Conservation (phyloP, 2,329 filamentous ascomycete species). For the Leptographium flavum region DNA sequence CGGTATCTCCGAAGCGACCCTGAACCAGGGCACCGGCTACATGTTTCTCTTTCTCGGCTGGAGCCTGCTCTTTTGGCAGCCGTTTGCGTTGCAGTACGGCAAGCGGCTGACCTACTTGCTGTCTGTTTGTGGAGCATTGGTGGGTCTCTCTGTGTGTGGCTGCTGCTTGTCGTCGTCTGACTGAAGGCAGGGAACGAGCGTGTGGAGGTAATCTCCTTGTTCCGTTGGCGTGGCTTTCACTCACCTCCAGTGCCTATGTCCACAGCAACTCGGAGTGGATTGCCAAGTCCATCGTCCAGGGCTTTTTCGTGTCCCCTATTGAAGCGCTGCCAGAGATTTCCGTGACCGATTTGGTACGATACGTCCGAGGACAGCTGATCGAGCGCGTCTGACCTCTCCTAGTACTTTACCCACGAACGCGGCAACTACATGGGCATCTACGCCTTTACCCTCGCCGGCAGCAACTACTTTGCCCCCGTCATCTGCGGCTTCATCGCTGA, state of each 20-base stretch:
- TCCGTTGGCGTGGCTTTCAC: too few relatives aligned
- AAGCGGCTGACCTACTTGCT: constrained; percentile 2
- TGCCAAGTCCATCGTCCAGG: constrained; percentile 7
- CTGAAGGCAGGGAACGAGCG: too few relatives aligned
- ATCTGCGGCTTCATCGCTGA: constrained; percentile 34
- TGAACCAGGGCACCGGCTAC: constrained; percentile 35
- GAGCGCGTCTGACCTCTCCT: too few relatives aligned
- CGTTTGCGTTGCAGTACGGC: constrained; percentile 28
- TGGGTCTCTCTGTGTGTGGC: too few relatives aligned
- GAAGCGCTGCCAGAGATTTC: constrained; percentile 29
- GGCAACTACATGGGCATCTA: constrained; percentile 28
- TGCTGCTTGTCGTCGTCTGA: too few relatives aligned
- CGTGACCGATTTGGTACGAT: constrained; percentile 11
- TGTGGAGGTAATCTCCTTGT: too few relatives aligned
- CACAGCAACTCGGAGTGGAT: too few relatives aligned
- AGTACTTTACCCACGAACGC: constrained; percentile 13
- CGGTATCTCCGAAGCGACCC: constrained; percentile 25
- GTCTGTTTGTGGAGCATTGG: too few relatives aligned
- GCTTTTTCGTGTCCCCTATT: constrained; percentile 29
- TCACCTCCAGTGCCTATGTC: too few relatives aligned
- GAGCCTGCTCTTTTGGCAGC: constrained; percentile 30
- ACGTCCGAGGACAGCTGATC: too few relatives aligned
- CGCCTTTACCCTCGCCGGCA: constrained; percentile 26
- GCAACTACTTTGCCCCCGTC: constrained; percentile 31
- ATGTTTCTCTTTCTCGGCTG: constrained; percentile 28